Evolutionary conservation across 192 early-diverging fungal genomes (phyloP).

Genomic region (Irineochytrium annulatum): DNA sequence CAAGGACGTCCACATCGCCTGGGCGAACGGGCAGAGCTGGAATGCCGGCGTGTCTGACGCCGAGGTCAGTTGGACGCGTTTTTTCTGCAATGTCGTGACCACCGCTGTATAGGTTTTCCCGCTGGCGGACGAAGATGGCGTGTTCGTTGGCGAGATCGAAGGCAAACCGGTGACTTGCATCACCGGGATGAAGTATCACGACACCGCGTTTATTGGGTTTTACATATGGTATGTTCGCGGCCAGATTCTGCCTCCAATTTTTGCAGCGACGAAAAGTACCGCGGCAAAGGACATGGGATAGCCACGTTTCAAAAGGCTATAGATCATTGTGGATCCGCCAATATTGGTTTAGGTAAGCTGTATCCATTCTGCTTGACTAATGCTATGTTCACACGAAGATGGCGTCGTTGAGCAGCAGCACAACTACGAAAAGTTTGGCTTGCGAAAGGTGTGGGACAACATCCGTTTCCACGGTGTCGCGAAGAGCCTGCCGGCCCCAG

Average conservation of each 20-base stretch:
- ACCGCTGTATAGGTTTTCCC: not conserved
- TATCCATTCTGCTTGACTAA: too few species aligned
- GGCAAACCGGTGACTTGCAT: not conserved
- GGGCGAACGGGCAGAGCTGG: slow-evolving; percentile 3
- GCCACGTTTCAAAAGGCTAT: not conserved
- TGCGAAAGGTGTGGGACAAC: not conserved
- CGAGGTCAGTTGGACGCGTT: not conserved
- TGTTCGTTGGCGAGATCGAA: not conserved
- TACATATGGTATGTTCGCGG: not conserved
- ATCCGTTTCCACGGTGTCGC: not conserved
- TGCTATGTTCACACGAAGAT: too few species aligned
- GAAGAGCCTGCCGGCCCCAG: too few species aligned
- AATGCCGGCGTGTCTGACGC: not conserved
- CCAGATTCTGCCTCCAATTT: not conserved
- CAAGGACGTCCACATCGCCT: not conserved
- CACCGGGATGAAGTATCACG: not conserved
- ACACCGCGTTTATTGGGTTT: not conserved
- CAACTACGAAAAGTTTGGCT: not conserved
- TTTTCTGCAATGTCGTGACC: not conserved
- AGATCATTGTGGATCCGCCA: not conserved
- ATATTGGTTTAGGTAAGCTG: not conserved
- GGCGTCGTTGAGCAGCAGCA: slow-evolving; percentile 3
- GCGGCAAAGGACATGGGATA: not conserved
- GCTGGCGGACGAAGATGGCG: not conserved
- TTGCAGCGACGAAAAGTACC: not conserved